phyloP scores from a whole-genome alignment of 352 stramenopile genomes.

The Phytophthora sp. region DNA sequence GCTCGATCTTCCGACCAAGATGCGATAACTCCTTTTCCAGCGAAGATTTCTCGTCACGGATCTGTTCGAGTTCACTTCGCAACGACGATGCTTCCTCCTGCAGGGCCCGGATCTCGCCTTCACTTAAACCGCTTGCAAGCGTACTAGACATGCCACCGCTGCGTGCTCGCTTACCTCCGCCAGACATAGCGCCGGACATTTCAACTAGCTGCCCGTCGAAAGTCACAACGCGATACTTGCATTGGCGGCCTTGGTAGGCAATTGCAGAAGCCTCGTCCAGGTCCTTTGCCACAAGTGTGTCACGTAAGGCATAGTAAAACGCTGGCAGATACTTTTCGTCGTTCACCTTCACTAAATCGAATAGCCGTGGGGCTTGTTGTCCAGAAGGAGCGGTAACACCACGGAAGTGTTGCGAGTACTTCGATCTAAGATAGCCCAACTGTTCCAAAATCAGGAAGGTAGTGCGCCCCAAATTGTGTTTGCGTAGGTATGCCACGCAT shows the following conservation, averaged over 20 bases:
- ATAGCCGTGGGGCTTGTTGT: conserved; percentile 71
- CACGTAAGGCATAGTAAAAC: conserved; percentile 96
- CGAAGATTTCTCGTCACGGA: conserved; percentile 67
- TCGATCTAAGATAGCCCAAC: conserved; percentile 83
- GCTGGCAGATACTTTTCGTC: conserved; percentile 92
- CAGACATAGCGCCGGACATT: conserved; percentile 98
- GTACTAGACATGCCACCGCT: conserved; percentile 94
- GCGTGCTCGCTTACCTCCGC: conserved; percentile 93
- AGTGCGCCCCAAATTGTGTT: conserved; percentile 95
- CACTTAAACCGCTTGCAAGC: conserved; percentile 56
- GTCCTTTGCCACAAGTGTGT: conserved; percentile 97
- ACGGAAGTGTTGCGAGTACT: conserved; percentile 73
- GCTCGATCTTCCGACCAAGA: conserved; percentile 88
- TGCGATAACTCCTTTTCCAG: conserved; percentile 88
- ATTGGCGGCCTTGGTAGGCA: conserved; percentile 93
- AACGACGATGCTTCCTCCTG: conserved; percentile 61
- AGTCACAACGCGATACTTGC: conserved; percentile 97
- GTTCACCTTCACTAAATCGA: conserved; percentile 89
- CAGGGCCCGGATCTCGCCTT: conserved; percentile 68
- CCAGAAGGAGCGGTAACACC: conserved; percentile 53
- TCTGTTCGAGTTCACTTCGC: conserved; percentile 55
- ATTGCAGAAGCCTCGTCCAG: conserved; percentile 93
- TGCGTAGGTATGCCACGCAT: conserved; percentile 96
- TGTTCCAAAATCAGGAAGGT: conserved; percentile 99
- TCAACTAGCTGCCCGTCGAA: conserved; percentile 98